Conservation (phyloP, 1,139 yeast species). For the Debaryomyces subglobosus region DNA sequence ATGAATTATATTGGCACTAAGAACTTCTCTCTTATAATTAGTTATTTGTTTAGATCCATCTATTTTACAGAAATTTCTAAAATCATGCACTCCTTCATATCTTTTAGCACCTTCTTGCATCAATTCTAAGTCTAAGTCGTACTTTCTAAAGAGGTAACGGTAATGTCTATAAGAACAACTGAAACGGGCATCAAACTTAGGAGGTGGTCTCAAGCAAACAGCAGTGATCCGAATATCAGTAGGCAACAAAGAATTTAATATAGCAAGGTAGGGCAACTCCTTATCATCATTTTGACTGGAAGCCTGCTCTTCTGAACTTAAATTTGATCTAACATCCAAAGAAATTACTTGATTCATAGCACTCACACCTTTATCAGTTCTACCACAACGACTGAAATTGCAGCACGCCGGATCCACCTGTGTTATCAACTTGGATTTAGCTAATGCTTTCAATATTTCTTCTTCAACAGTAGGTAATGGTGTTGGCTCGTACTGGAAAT, state of each 20-base stretch:
- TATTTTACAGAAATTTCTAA: constrained; percentile 89
- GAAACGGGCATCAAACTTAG: constrained; percentile 87
- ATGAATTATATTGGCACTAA: constrained; percentile 52
- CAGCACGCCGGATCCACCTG: constrained; percentile 62
- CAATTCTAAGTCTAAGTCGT: constrained; percentile 57
- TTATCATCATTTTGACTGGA: constrained; percentile 56
- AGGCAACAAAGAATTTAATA: constrained; percentile 79
- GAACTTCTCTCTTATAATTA: constrained; percentile 65
- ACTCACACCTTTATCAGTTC: constrained; percentile 96
- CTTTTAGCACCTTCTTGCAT: constrained; percentile 72
- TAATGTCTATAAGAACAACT: constrained; percentile 85
- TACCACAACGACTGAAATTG: constrained; percentile 86
- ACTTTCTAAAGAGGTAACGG: constrained; percentile 68
- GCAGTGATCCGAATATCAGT: constrained; percentile 81
- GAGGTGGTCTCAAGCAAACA: constrained; percentile 80
- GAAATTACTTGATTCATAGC: constrained; percentile 96
- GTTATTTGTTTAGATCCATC: constrained; percentile 93
- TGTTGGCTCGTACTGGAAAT: constrained; percentile 73
- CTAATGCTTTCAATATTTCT: constrained; percentile 69
- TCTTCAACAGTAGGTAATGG: constrained; percentile 89
- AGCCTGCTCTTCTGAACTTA: constrained; percentile 59
- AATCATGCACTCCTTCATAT: constrained; percentile 82
- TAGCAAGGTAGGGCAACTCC: constrained; percentile 77
- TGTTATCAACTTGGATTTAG: constrained; percentile 67
- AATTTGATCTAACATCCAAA: constrained; percentile 68